These are phyloP conservation scores for Hyphopichia buzzinii DNA, from an alignment of 1,139 yeast species.

Conservation along the genomic window DNA sequence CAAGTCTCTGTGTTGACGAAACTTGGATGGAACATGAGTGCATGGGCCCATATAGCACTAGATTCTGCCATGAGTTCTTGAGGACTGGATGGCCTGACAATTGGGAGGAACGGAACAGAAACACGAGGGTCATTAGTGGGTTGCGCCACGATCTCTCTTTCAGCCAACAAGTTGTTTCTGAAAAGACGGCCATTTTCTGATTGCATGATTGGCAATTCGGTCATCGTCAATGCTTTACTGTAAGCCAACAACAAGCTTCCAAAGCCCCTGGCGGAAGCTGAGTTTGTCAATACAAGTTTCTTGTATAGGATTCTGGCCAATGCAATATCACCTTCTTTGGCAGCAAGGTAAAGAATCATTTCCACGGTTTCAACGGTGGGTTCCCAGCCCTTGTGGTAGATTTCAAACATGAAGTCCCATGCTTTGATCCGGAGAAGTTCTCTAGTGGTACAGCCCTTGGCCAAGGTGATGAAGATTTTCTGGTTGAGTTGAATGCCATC, in stretches of 20 bases:
- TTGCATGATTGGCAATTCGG: slow-evolving; percentile 38
- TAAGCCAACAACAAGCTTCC: slow-evolving; percentile 59
- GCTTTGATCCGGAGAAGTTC: slow-evolving; percentile 51
- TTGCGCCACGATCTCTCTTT: slow-evolving; percentile 12
- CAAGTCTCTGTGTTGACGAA: slow-evolving; percentile 43
- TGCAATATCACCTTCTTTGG: slow-evolving; percentile 75
- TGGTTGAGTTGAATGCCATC: slow-evolving; percentile 31
- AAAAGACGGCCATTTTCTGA: slow-evolving; percentile 48
- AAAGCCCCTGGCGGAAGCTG: slow-evolving; percentile 43
- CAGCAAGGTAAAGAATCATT: slow-evolving; percentile 69
- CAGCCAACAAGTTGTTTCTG: slow-evolving; percentile 43
- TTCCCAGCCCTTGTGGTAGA: slow-evolving; percentile 51
- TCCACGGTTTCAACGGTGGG: slow-evolving; percentile 57
- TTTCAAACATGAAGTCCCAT: slow-evolving; percentile 76
- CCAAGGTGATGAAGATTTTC: slow-evolving; percentile 60
- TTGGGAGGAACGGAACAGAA: slow-evolving; percentile 70
- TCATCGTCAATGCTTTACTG: slow-evolving; percentile 29
- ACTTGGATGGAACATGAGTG: slow-evolving; percentile 39
- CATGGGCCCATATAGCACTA: slow-evolving; percentile 69
- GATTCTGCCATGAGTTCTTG: slow-evolving; percentile 67
- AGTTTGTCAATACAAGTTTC: slow-evolving; percentile 45
- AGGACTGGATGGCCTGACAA: slow-evolving; percentile 35
- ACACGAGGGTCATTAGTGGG: slow-evolving; percentile 15
- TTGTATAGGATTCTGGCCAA: slow-evolving; percentile 71
- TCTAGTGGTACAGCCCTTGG: slow-evolving; percentile 69